phyloP scores from a whole-genome alignment of 257 asterid species.

The Solanum pinnatisectum region DNA sequence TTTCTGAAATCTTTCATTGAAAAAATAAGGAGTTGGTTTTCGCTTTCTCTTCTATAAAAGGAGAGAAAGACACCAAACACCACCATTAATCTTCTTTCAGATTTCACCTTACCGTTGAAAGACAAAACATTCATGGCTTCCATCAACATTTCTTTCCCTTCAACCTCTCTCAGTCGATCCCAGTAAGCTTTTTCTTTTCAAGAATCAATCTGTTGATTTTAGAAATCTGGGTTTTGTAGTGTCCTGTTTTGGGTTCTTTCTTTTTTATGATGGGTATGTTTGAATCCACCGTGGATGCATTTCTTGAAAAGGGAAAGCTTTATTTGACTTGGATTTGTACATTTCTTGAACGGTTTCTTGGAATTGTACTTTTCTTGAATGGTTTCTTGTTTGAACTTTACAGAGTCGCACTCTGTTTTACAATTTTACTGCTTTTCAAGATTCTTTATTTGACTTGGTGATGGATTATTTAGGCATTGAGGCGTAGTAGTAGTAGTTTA shows the following conservation, averaged over 20 bases:
- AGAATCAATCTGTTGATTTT: background rate
- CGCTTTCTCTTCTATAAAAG: background rate
- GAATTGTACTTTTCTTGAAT: background rate
- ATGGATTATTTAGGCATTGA: background rate
- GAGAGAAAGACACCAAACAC: background rate
- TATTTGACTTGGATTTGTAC: background rate
- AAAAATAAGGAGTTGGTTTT: background rate
- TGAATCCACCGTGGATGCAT: background rate
- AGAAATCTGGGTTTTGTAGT: background rate
- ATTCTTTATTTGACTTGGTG: background rate
- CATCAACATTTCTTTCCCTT: slow-evolving; percentile 50
- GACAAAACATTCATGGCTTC: slow-evolving; percentile 44
- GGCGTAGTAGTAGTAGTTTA: background rate
- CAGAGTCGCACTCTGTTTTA: background rate
- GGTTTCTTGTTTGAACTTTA: background rate
- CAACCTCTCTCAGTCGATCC: slow-evolving; percentile 39
- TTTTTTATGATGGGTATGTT: background rate
- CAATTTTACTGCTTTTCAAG: background rate
- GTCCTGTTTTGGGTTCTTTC: background rate
- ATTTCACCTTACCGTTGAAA: background rate
- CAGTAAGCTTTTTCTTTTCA: slow-evolving; percentile 29
- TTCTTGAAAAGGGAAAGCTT: background rate
- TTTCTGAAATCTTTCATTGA: background rate
- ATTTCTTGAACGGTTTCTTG: background rate
- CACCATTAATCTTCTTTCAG: background rate